Base-by-base conservation (phyloP, 495 filamentous ascomycete genomes). In the Aeminium ludgeri region DNA sequence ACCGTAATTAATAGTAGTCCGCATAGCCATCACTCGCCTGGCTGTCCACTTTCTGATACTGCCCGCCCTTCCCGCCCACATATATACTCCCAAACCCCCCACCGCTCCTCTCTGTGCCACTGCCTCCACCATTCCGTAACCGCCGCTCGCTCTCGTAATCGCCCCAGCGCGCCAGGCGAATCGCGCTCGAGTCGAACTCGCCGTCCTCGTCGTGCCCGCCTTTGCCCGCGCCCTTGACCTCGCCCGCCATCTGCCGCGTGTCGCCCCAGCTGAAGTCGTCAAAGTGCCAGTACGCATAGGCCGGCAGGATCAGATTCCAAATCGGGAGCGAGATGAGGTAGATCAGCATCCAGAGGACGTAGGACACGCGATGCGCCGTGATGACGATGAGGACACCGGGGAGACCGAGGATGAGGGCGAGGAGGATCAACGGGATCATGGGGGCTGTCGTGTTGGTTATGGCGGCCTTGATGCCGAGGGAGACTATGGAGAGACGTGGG, bases 181-280 rank as follows among this genome's bases (percentile, higher is more conserved):
- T 51, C 44, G 43, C 28, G 40, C 48, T 51, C 18, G 20, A 30
- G 30, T 51, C 48, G 20, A 51, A 51, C 40, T 51, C 48, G 6
- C 48, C 48, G 11, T 40, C 44, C 6, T 16, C 48, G 6, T 31
- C 91, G 63, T 96, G 86, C 42, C 78, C 79, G 48, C 84, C 83
- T 20, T 80, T 78, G 32, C 82, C 82, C 1, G 73, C 73, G 61
- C 78, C 77, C 65, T 84, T 82, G 65, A 83, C 84, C 53, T 91
- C 91, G 2, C 85, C 86, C 1, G 77, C 85, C 10, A 87, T 93
- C 72, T 96, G 91, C 20, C 91, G 74, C 20, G 91, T 99, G 51
- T 99, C 91, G 47, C 91, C 91, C 89, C 91, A 99, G 54, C 82
- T 89, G 67, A 99, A 99, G 61, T 99, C 91, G 54, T 99, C 91